Evolutionary conservation across 495 filamentous ascomycete species (phyloP).

Genomic region (Niebla homalea): DNA sequence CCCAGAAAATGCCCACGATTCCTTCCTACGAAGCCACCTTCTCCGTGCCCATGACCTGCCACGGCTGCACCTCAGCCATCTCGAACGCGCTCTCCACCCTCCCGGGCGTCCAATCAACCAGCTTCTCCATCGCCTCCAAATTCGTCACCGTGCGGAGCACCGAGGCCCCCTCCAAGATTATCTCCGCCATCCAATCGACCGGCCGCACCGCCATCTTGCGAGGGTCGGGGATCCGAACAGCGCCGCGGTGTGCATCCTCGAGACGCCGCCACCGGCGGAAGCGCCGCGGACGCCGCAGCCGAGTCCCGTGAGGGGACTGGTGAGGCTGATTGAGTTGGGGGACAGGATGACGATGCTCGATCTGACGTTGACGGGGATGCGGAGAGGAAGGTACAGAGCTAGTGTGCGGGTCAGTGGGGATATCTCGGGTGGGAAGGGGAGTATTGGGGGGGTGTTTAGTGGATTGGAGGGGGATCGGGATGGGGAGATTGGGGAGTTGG

Average conservation of each 20-base stretch:
- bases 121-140: constrained; percentile 36
- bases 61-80: constrained; percentile 72
- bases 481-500: constrained; percentile 60
- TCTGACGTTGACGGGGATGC: constrained; percentile 73
- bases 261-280: constrained; percentile 54
- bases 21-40: constrained; percentile 44
- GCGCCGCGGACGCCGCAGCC: constrained; percentile 28
- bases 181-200: constrained; percentile 74
- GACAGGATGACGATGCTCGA: constrained; percentile 70
- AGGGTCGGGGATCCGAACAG: constrained; percentile 73
- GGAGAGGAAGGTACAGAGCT: constrained; percentile 66
- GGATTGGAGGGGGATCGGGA: constrained; percentile 39
- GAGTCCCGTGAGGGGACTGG: constrained; percentile 60
- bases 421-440: constrained; percentile 67
- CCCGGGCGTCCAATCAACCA: constrained; percentile 38
- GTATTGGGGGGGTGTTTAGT: constrained; percentile 64
- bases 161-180: constrained; percentile 78
- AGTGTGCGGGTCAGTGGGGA: constrained; percentile 80
- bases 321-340: constrained; percentile 68
- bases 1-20: background rate
- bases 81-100: constrained; percentile 61
- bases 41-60: constrained; percentile 85
- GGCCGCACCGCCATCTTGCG: constrained; percentile 90
- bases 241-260: constrained; percentile 91
- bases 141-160: constrained; percentile 35